phyloP scores from a whole-genome alignment of 768 basidiomycete genomes.

The Pleurotus eryngii region DNA sequence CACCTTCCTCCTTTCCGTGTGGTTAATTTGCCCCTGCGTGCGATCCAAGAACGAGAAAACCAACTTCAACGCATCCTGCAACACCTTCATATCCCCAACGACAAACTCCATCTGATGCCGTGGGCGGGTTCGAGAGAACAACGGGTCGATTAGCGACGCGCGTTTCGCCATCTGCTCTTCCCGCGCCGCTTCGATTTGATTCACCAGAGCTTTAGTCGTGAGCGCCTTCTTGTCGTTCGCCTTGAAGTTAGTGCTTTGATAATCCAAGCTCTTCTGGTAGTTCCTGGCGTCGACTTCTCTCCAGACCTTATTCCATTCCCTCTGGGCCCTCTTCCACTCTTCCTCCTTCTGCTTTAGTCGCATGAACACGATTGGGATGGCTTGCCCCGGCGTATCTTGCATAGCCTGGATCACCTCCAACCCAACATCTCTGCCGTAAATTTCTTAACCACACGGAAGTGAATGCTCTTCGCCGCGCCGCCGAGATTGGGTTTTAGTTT shows the following conservation, averaged over 20 bases:
- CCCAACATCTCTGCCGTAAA: constrained; percentile 87
- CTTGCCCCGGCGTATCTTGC: constrained; percentile 87
- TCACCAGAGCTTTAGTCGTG: constrained; percentile 71
- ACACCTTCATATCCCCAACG: constrained; percentile 67
- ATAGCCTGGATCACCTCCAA: constrained; percentile 80
- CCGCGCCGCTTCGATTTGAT: constrained; percentile 79
- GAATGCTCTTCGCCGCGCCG: constrained; percentile 84
- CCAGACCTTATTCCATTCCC: constrained; percentile 99
- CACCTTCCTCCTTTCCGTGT: constrained; percentile 72
- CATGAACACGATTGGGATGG: constrained; percentile 85
- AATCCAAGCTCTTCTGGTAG: constrained; percentile 90
- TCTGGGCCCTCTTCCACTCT: constrained; percentile 95
- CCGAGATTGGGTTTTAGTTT: constrained; percentile 88
- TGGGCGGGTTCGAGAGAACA: constrained; percentile 59
- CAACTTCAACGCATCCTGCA: constrained; percentile 88
- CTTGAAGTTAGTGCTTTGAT: constrained; percentile 91
- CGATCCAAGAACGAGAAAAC: constrained; percentile 90
- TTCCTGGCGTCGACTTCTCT: constrained; percentile 93
- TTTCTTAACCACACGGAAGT: constrained; percentile 92
- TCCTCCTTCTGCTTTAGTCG: constrained; percentile 96
- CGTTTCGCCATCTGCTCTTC: constrained; percentile 80
- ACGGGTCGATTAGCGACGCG: constrained; percentile 55
- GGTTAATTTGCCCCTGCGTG: constrained; percentile 69
- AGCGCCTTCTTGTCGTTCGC: constrained; percentile 83
- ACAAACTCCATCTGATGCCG: constrained; percentile 79